Percentiles rank a stretch among this genome's conserved stretches.
Conservation (phyloP, 2,329 filamentous ascomycete genomes). For the Xylaria hypoxylon region DNA sequence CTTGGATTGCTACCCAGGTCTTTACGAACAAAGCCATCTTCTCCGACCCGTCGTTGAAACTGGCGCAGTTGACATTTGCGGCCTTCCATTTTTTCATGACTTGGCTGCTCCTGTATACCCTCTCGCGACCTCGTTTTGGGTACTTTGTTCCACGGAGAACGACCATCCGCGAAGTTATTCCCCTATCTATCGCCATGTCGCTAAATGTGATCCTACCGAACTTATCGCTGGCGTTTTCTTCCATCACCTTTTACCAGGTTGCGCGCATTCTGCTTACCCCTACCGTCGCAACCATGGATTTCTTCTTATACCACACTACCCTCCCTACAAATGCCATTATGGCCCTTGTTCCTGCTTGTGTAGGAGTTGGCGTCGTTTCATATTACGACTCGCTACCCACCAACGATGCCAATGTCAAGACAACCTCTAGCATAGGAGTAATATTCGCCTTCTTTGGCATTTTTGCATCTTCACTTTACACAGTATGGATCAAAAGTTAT, state of each 20-base stretch:
- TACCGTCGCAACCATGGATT: constrained; percentile 73
- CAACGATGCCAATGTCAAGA: constrained; percentile 61
- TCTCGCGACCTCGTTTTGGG: constrained; percentile 68
- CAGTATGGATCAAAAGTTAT: constrained; percentile 75
- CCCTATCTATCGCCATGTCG: constrained; percentile 74
- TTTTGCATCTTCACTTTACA: constrained; percentile 74
- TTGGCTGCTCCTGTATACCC: constrained; percentile 69
- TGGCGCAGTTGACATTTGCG: constrained; percentile 74
- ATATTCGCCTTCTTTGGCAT: constrained; percentile 73
- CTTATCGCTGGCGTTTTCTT: constrained; percentile 74
- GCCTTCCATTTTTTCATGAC: constrained; percentile 77
- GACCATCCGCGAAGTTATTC: constrained; percentile 67
- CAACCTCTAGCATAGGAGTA: constrained; percentile 69
- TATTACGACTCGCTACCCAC: constrained; percentile 73
- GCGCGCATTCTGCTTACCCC: constrained; percentile 75
- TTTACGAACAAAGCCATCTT: constrained; percentile 79
- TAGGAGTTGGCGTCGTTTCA: constrained; percentile 73
- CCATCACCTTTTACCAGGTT: constrained; percentile 77
- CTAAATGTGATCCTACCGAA: constrained; percentile 77
- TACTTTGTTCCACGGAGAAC: constrained; percentile 70
- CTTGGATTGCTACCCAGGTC: constrained; percentile 58
- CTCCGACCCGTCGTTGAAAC: constrained; percentile 69
- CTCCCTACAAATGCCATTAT: constrained; percentile 66
- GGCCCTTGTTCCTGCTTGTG: constrained; percentile 70
- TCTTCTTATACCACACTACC: constrained; percentile 66